A percentile compares a stretch with the other conserved stretches of the same genome.
Evolutionary conservation across 176 grass and related monocot genomes (phyloP).

Genomic region (Secale cereale): DNA sequence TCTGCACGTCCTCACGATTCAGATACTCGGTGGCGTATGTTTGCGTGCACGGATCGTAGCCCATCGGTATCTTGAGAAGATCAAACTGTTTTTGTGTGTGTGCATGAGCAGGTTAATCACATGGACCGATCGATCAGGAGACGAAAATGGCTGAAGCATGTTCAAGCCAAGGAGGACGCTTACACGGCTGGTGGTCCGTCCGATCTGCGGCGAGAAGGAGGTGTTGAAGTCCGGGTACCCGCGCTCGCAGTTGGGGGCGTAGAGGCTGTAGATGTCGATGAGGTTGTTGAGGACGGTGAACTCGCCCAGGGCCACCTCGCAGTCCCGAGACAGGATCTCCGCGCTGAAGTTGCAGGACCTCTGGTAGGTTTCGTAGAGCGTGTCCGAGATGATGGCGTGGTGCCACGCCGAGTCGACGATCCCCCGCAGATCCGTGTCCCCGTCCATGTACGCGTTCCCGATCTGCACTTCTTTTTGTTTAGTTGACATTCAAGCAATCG

Average conservation of each 20-base stretch:
- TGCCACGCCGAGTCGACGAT: constrained; percentile 51
- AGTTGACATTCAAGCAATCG: too few species aligned
- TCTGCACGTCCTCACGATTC: constrained; percentile 43
- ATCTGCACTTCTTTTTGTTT: constrained; percentile 13
- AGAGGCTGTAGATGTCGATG: constrained; percentile 65
- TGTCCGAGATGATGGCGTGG: constrained; percentile 55
- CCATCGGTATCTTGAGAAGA: constrained; percentile 26
- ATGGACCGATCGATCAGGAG: background rate
- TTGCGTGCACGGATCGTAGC: constrained; percentile 39
- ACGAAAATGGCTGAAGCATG: background rate
- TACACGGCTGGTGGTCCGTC: constrained; percentile 12
- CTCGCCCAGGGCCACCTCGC: background rate
- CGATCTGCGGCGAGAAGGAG: background rate
- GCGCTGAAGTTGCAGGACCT: constrained; percentile 43
- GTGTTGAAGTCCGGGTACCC: constrained; percentile 38
- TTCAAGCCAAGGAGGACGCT: background rate
- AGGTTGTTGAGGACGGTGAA: constrained; percentile 29
- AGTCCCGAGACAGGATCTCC: background rate
- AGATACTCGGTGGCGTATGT: constrained; percentile 35
- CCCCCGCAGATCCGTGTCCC: constrained; percentile 36
- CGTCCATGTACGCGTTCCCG: constrained; percentile 53
- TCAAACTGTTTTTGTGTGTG: background rate
- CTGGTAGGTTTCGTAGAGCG: constrained; percentile 31
- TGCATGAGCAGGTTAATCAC: background rate
- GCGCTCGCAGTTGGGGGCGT: constrained; percentile 26